Evolutionary conservation across 768 basidiomycete species (phyloP), one percentile per base, ranked within the genome.

Genomic region (Termitomyces sp.): DNA sequence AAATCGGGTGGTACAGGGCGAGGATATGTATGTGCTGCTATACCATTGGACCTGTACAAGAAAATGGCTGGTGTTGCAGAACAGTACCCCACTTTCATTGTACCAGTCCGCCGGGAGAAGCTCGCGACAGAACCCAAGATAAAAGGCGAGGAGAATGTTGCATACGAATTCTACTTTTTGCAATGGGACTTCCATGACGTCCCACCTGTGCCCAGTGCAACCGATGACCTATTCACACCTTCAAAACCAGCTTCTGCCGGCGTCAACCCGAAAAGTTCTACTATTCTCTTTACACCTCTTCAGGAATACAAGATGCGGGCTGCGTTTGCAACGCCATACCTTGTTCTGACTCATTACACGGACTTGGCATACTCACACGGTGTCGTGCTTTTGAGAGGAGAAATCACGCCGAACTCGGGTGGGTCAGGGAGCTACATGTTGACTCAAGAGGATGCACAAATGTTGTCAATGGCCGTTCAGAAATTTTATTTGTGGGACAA

Each of bases 291-390:
- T 76, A 94, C 97, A 0, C 91, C 95, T 2, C 78, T 98, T 43
- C 87, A 90, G 63, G 96, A 98, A 73, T 99, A 92, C 81, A 96
- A 97, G 71, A 72, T 85, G 56, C 86, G 89, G 41, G 80, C 80
- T 53, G 79, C 87, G 18, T 98, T 88, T 69, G 90, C 97, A 7
- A 94, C 93, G 5, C 95, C 96, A 1, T 91, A 93, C 67, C 79
- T 99, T 26, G 89, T 90, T 24, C 66, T 98, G 39, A 98, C 95
- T 4, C 85, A 92, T 70, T 98, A 98, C 71, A 88, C 95, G 50
- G 95, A 98, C 65, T 74, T 99, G 5, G 83, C 86, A 1, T 70
- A 79, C 27, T 85, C 89, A 4, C 93, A 98, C 65, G 86, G 84
- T 12, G 69, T 90, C 46, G 92, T 98, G 2, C 82, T 99, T 4